Evolutionary conservation across 176 grass and related monocot species (phyloP).

Genomic region (Oryza rufipogon): DNA sequence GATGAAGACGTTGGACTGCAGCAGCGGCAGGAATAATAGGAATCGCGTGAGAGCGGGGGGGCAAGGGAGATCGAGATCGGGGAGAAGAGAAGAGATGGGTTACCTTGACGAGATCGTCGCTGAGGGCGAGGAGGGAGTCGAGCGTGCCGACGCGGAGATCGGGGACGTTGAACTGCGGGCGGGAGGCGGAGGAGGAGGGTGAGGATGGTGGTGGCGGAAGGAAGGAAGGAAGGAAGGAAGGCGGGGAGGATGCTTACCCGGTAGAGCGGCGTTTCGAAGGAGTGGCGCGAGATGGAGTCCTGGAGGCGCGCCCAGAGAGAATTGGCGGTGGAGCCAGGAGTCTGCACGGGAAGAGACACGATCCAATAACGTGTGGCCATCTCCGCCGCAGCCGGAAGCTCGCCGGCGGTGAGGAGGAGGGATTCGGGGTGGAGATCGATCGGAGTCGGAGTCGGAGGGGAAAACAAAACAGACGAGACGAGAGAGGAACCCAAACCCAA

Average conservation of each 20-base stretch:
- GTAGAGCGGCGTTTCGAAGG: constrained; percentile 94
- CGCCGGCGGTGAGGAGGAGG: not conserved
- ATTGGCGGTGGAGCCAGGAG: constrained; percentile 37
- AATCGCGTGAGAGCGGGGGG: not conserved
- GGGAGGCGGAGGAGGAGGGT: no score
- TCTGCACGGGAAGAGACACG: constrained; percentile 69
- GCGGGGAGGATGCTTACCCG: constrained; percentile 44
- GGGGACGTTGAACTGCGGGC: constrained; percentile 71
- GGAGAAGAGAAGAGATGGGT: not conserved
- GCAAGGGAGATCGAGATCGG: not conserved
- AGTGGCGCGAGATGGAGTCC: constrained; percentile 74
- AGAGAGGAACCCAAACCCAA: no score
- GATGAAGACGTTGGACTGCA: constrained; percentile 86
- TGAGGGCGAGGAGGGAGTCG: constrained; percentile 94
- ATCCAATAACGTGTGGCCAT: constrained; percentile 96
- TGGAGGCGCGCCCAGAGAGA: constrained; percentile 70
- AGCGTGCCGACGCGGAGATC: constrained; percentile 89
- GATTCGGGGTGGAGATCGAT: not conserved
- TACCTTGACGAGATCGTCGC: constrained; percentile 96
- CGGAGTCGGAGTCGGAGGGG: not conserved
- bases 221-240: no score
- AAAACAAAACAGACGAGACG: not conserved
- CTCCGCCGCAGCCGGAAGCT: not conserved
- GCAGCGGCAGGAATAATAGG: not conserved
- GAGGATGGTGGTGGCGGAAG: not conserved